Base-by-base conservation (phyloP, 2,329 filamentous ascomycete species). In the Nakataea oryzae region DNA sequence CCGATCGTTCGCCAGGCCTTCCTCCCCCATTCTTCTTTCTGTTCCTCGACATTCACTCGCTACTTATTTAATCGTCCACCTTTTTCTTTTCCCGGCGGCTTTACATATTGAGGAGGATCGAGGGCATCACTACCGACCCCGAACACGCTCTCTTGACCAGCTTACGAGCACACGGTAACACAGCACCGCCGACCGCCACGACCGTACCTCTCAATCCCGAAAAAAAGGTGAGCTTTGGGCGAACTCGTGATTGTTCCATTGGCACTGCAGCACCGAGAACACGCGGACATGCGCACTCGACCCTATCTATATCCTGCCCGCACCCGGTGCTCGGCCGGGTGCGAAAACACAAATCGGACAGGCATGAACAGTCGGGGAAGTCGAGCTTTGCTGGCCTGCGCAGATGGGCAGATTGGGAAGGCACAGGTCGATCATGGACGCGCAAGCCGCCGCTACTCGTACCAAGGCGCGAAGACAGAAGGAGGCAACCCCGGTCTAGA, bases 1-100 rank as follows among this genome's bases (percentile, higher is more conserved):
- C 54, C 58, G 32, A 59, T 41, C 58, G 58, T 59, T 59, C 58
- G 58, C 58, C 58, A 32, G 30, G 59, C 59, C 57, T 61, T 61
- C 59, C 34, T 61, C 34, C 54, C 59, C 34, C 59, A 56, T 57
- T 61, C 54, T 54, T 61, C 41, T 57, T 55, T 54, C n/a, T 17
- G 1, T 50, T 34, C 54, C 41, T 57, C 59, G 59, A 61, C 54
- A 55, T 61, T 61, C 59, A 57, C 59, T 61, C 59, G 59, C 54
- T 61, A 56, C 28, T 32, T 57, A 61, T 57, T 61, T 61, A 60
- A 54, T 56, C 30, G 55, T 32, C 56, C 56, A 58, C n/a, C 32
- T 34, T 58, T 58, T 28, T 24, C 56, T 50, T 50, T 50, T 50
- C 41, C 41, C 41, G 41, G 41, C 21, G 41, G 41, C 41, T 50